A percentile compares a stretch with the other conserved stretches of the same genome.
These are phyloP conservation scores for Pythium myriotylum DNA, from an alignment of 352 stramenopile genomes.

Conservation along the genomic window DNA sequence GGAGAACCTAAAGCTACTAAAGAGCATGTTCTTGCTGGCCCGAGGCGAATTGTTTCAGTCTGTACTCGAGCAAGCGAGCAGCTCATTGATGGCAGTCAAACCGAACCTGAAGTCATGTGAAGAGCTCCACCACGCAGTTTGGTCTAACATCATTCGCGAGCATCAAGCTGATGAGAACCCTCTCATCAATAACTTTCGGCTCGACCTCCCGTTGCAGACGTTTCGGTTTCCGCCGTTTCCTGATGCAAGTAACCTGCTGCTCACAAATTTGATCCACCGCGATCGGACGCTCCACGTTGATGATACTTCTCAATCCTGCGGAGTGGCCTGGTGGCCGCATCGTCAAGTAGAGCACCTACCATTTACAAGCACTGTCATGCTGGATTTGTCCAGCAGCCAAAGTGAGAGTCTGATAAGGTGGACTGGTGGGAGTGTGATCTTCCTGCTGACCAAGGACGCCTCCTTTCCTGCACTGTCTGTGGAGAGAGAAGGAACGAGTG, in stretches of 20 bases:
- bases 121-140: slow-evolving; percentile 67
- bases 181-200: slow-evolving; percentile 38
- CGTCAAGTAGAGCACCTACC: slow-evolving; percentile 20
- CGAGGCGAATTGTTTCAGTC: slow-evolving; percentile 76
- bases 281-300: slow-evolving; percentile 10
- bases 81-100: slow-evolving; percentile 50
- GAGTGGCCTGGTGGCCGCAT: slow-evolving; percentile 20
- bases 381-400: slow-evolving; percentile 1
- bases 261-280: slow-evolving; percentile 1
- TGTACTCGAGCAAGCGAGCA: slow-evolving; percentile 62
- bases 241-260: slow-evolving; percentile 3
- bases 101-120: slow-evolving; percentile 59
- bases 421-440: slow-evolving; percentile 6
- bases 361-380: slow-evolving; percentile 10
- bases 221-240: slow-evolving; percentile 52
- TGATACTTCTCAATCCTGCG: slow-evolving; percentile 2
- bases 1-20: slow-evolving; percentile 53
- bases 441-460: slow-evolving; percentile 13
- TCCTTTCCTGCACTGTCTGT: not conserved
- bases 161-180: slow-evolving; percentile 48
- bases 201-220: slow-evolving; percentile 49
- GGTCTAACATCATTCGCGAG: slow-evolving; percentile 54
- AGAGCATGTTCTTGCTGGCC: slow-evolving; percentile 68
- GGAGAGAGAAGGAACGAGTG: not conserved
- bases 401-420: slow-evolving; percentile 1